These are phyloP conservation scores for Metrosideros polymorpha DNA, from an alignment of 441 rosid genomes.

Conservation along the genomic window DNA sequence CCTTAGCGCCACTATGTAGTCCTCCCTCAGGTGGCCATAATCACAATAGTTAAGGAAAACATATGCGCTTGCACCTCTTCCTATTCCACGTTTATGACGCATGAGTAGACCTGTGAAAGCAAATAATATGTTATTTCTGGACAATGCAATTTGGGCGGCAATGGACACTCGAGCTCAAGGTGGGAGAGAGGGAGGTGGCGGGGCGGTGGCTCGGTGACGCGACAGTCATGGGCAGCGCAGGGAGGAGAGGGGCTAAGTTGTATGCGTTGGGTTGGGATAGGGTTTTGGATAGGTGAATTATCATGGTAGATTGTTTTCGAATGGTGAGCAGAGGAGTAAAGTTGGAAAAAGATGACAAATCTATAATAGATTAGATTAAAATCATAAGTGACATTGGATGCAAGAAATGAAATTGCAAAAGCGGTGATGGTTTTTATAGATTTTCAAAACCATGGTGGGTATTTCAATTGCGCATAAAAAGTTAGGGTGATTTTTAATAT, in stretches of 20 bases:
- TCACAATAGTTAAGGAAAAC: not conserved
- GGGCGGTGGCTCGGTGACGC: not conserved
- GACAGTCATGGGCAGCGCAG: not conserved
- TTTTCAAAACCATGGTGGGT: not conserved
- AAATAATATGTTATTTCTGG: not conserved
- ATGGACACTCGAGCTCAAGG: not conserved
- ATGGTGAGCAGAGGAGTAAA: not conserved
- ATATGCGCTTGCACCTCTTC: not conserved
- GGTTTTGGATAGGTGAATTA: not conserved
- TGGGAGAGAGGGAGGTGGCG: not conserved
- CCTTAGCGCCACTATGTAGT: slow-evolving; percentile 26
- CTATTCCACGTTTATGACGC: not conserved
- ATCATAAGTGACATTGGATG: not conserved
- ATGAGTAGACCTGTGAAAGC: not conserved
- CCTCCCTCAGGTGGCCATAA: not conserved
- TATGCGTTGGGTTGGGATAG: not conserved
- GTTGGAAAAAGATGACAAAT: not conserved
- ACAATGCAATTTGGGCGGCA: not conserved
- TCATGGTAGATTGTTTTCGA: not conserved
- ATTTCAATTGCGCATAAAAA: not conserved
- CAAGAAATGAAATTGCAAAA: not conserved
- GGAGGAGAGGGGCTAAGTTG: not conserved
- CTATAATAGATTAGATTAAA: not conserved
- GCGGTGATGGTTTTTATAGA: not conserved
- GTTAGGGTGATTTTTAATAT: too few species aligned